Evolutionary conservation across 1,284 basidiomycete species (phyloP).

Genomic region (Afroboletus lepidellus): DNA sequence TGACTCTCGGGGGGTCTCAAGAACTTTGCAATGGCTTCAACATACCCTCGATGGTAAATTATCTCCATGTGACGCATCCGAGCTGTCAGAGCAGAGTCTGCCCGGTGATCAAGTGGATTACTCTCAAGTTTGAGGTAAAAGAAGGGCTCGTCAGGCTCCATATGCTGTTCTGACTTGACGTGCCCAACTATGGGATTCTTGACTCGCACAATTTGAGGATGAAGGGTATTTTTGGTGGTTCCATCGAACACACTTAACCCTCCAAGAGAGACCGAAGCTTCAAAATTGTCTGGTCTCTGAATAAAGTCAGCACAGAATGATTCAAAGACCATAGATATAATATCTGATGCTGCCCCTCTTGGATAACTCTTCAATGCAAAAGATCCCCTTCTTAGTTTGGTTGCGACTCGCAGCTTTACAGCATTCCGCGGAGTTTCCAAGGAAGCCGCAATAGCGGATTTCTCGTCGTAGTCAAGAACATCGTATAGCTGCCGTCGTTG

Average conservation of each 20-base stretch:
- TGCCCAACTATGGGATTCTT: conserved; percentile 49
- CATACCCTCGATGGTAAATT: conserved; percentile 93
- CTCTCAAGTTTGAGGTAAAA: conserved; percentile 92
- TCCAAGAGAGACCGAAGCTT: conserved; percentile 83
- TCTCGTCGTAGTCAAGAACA: conserved; percentile 93
- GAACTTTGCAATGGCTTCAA: conserved; percentile 91
- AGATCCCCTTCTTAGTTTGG: conserved; percentile 84
- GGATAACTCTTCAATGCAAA: conserved; percentile 78
- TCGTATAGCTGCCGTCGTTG: conserved; percentile 93
- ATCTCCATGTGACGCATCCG: conserved; percentile 98
- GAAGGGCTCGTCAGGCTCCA: conserved; percentile 69
- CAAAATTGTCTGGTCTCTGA: conserved; percentile 81
- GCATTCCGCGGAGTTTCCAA: conserved; percentile 80
- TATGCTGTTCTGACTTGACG: conserved; percentile 23
- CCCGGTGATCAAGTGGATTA: conserved; percentile 90
- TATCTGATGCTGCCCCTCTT: conserved; percentile 61
- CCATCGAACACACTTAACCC: conserved; percentile 92
- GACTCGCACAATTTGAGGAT: conserved; percentile 93
- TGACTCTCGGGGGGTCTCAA: conserved; percentile 95
- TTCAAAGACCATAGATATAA: conserved; percentile 90
- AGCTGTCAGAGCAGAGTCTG: conserved; percentile 89
- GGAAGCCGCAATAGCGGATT: conserved; percentile 65
- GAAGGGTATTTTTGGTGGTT: conserved; percentile 78
- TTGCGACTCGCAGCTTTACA: conserved; percentile 74
- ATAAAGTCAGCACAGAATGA: conserved; percentile 83